Conservation (phyloP, 176 grass and related monocot species). For the Areca catechu region DNA sequence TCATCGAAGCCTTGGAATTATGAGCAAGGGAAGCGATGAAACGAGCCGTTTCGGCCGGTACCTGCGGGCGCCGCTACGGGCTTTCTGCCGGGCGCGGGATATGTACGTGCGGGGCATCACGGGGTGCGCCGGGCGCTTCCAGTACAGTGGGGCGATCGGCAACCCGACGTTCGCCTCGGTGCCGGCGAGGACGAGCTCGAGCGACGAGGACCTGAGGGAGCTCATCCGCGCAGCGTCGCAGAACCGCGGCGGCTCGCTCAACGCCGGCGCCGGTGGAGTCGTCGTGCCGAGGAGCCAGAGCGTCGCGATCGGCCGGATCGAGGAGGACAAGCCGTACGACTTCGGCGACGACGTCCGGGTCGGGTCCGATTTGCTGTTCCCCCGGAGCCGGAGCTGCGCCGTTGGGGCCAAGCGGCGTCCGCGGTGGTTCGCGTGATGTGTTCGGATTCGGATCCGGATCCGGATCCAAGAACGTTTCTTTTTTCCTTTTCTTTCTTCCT, state of each 20-base stretch:
- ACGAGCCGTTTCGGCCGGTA: constrained; percentile 23
- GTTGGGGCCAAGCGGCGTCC: neutral
- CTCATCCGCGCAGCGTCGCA: constrained; percentile 60
- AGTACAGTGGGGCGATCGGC: constrained; percentile 19
- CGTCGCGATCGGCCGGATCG: constrained; percentile 54
- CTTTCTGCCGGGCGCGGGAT: constrained; percentile 44
- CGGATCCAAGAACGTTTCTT: too few species aligned
- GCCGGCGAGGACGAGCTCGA: neutral
- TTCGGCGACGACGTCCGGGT: neutral
- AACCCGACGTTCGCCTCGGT: constrained; percentile 16
- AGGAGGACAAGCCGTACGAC: constrained; percentile 40
- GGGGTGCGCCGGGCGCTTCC: constrained; percentile 37
- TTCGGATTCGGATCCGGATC: too few species aligned
- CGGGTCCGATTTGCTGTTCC: constrained; percentile 24
- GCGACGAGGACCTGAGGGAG: constrained; percentile 48
- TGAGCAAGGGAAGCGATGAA: neutral
- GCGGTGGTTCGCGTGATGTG: too few species aligned
- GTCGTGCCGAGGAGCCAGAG: constrained; percentile 35
- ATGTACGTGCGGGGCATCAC: constrained; percentile 52
- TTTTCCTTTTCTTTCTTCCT: too few species aligned
- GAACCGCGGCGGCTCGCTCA: constrained; percentile 8
- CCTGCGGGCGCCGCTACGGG: constrained; percentile 28
- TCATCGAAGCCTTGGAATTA: too few species aligned
- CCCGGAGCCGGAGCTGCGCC: constrained; percentile 25
- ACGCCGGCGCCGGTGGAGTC: too few species aligned